phyloP scores from a whole-genome alignment of 2,329 filamentous ascomycete species.

The Fusarium tupiense region DNA sequence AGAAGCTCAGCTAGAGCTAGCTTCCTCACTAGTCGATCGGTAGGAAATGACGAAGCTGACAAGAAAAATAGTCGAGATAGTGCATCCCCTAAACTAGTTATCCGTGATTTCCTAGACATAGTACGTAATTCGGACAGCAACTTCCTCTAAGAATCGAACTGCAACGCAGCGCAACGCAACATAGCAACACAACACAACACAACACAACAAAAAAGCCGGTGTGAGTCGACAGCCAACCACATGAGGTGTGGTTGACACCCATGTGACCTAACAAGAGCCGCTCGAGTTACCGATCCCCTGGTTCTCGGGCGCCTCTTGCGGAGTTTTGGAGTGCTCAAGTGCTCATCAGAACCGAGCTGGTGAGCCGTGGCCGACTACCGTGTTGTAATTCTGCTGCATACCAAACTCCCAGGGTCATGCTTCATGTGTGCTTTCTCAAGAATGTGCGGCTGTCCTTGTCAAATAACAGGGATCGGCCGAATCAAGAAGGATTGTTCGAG shows the following conservation, averaged over 20 bases:
- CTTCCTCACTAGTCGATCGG: neutral
- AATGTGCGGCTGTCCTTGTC: neutral
- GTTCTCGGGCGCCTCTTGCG: conserved; percentile 9
- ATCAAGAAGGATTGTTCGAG: neutral
- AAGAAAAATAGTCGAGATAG: neutral
- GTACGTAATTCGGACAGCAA: neutral
- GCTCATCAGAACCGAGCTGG: neutral
- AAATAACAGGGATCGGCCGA: neutral
- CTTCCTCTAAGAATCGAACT: neutral
- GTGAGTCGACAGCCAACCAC: neutral
- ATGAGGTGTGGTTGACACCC: neutral
- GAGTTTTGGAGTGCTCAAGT: neutral
- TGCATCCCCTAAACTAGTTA: neutral
- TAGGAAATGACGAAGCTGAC: neutral
- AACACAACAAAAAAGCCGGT: neutral
- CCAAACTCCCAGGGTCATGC: neutral
- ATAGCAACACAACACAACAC: neutral
- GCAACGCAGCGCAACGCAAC: neutral
- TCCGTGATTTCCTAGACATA: neutral
- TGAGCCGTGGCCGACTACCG: neutral
- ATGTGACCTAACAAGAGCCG: conserved; percentile 8
- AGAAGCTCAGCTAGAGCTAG: neutral
- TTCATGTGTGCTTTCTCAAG: neutral
- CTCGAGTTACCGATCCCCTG: conserved; percentile 21
- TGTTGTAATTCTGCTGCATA: neutral